Percentiles rank a stretch among this genome's conserved stretches.
Conservation (phyloP, 768 basidiomycete genomes). For the Termitomyces sp. region DNA sequence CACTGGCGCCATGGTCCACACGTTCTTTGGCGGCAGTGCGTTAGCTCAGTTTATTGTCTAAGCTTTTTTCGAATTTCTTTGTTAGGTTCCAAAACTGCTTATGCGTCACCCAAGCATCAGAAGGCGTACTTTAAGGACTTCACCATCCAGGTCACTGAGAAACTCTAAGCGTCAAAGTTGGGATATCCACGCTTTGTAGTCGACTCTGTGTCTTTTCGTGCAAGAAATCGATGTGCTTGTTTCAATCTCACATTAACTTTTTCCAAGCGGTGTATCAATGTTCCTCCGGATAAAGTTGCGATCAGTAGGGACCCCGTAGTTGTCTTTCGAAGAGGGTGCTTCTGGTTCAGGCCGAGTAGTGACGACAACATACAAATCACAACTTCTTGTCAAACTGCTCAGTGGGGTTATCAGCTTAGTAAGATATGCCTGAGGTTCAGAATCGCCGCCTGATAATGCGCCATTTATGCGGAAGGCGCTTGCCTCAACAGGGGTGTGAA, state of each 20-base stretch:
- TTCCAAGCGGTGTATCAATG: no score
- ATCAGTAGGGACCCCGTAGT: not conserved
- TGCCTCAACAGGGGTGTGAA: no score
- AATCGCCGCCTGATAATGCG: no score
- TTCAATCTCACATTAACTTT: not conserved
- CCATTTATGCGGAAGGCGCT: no score
- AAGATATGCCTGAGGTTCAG: no score
- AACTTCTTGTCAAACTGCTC: no score
- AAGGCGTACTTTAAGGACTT: slow-evolving; percentile 8
- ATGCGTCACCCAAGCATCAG: slow-evolving; percentile 4
- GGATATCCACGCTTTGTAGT: not conserved
- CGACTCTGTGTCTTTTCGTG: no score
- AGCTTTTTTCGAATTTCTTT: not conserved
- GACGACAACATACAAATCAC: no score
- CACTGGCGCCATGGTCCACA: slow-evolving; percentile 21
- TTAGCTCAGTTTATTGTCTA: not conserved
- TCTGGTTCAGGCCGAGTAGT: not conserved
- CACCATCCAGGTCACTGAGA: not conserved
- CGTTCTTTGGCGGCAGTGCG: slow-evolving; percentile 19
- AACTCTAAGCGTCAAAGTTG: not conserved
- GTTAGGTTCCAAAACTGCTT: slow-evolving; percentile 5
- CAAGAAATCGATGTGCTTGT: not conserved
- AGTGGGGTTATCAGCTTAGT: no score
- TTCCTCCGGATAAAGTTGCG: not conserved
- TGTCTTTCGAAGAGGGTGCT: no score